Evolutionary conservation across 2,329 filamentous ascomycete species (phyloP).

Genomic region (Epichloe uncinata): DNA sequence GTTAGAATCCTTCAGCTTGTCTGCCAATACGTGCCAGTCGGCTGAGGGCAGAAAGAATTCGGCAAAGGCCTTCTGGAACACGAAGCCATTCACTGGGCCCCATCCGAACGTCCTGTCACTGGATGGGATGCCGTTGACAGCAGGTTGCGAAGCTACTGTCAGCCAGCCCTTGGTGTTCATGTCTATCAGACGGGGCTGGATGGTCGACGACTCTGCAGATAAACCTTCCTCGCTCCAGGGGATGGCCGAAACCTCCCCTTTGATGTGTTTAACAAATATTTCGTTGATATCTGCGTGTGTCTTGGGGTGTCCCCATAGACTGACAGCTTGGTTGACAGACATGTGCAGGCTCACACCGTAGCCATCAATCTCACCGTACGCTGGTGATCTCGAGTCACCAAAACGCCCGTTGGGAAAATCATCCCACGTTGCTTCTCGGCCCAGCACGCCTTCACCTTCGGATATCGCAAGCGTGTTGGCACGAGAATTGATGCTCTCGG

Average conservation of each 20-base stretch:
- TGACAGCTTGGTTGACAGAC: constrained; percentile 67
- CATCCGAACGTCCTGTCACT: constrained; percentile 75
- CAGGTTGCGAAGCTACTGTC: constrained; percentile 91
- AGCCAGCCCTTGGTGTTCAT: constrained; percentile 82
- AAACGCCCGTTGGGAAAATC: constrained; percentile 95
- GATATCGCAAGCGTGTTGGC: constrained; percentile 85
- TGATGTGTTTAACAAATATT: constrained; percentile 70
- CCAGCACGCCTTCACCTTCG: constrained; percentile 79
- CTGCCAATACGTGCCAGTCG: constrained; percentile 57
- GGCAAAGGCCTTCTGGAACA: constrained; percentile 97
- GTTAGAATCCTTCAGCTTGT: constrained; percentile 44
- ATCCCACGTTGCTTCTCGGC: constrained; percentile 94
- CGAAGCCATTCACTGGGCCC: constrained; percentile 84
- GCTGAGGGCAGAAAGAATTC: constrained; percentile 76
- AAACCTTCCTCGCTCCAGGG: constrained; percentile 91
- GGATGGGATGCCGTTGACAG: constrained; percentile 74
- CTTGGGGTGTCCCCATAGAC: constrained; percentile 72
- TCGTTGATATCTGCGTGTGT: constrained; percentile 57
- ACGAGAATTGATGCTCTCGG: constrained; percentile 59
- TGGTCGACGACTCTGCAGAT: constrained; percentile 69
- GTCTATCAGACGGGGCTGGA: constrained; percentile 58
- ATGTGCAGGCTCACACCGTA: constrained; percentile 95
- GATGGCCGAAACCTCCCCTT: constrained; percentile 65
- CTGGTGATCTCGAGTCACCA: constrained; percentile 84
- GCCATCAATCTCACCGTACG: constrained; percentile 95